Evolutionary conservation across 345 rosid genomes (phyloP).

Genomic region (Limnanthes douglasii): DNA sequence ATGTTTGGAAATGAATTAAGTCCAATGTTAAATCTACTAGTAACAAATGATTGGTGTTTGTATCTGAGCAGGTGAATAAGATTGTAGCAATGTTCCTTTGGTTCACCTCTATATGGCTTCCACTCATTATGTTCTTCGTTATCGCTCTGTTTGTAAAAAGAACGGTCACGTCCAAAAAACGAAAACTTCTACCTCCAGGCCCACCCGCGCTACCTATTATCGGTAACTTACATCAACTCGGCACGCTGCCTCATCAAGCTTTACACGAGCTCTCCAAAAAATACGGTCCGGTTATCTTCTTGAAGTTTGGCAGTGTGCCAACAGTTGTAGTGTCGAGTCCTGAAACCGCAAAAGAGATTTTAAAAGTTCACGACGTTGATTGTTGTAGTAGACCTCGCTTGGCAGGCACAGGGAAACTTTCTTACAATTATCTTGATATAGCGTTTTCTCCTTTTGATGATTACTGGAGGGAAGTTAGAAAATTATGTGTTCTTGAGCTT

Average conservation of each 20-base stretch:
- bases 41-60: too few relatives aligned
- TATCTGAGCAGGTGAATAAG: too few relatives aligned
- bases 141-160: too few relatives aligned
- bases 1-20: too few relatives aligned
- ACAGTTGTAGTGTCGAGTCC: conserved; percentile 18
- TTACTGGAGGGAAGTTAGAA: conserved; percentile 26
- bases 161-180: too few relatives aligned
- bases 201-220: conserved; percentile 16
- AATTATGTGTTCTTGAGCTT: conserved; percentile 14
- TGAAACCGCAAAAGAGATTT: conserved; percentile 15
- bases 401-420: conserved; percentile 10
- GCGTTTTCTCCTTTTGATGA: conserved; percentile 24
- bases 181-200: conserved; percentile 13
- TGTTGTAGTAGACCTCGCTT: conserved; percentile 25
- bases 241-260: conserved; percentile 9
- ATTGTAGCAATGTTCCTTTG: too few relatives aligned
- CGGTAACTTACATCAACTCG: conserved; percentile 17
- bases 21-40: too few relatives aligned
- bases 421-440: conserved; percentile 26
- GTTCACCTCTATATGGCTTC: too few relatives aligned
- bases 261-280: conserved; percentile 11
- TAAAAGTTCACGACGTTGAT: conserved; percentile 16
- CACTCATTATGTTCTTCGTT: too few relatives aligned
- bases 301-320: conserved; percentile 14
- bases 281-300: conserved; percentile 18